Conservation (phyloP, 2,329 filamentous ascomycete genomes). For the Beauveria sp. region DNA sequence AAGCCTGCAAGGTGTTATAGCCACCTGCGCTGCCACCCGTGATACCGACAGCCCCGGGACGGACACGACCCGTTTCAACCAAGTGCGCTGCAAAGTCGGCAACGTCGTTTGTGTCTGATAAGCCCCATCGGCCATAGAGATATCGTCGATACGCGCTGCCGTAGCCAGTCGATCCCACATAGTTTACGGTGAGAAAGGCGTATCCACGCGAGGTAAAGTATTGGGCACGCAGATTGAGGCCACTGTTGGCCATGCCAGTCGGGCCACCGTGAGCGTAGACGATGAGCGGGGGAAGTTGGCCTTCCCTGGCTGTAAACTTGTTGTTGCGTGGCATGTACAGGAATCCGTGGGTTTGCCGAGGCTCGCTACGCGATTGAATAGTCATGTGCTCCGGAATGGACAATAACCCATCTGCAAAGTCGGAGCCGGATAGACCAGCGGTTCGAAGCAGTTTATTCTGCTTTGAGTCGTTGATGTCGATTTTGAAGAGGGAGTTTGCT, state of each 20-base stretch:
- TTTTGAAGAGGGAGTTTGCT: constrained; percentile 27
- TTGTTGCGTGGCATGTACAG: constrained; percentile 43
- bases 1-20: constrained; percentile 42
- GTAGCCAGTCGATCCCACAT: constrained; percentile 44
- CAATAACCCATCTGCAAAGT: constrained; percentile 23
- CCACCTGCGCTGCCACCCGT: constrained; percentile 45
- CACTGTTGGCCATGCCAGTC: constrained; percentile 34
- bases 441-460: constrained; percentile 23
- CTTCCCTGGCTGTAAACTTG: constrained; percentile 28
- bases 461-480: constrained; percentile 21
- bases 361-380: constrained; percentile 19
- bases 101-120: constrained; percentile 42
- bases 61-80: constrained; percentile 26
- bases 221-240: constrained; percentile 37
- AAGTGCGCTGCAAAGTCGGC: constrained; percentile 38
- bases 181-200: constrained; percentile 42
- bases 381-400: constrained; percentile 30
- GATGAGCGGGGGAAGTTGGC: constrained; percentile 39
- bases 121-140: constrained; percentile 42
- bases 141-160: constrained; percentile 41
- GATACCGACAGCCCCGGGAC: constrained; percentile 34
- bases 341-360: constrained; percentile 35
- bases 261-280: constrained; percentile 44
- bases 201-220: constrained; percentile 49
- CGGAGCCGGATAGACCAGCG: constrained; percentile 24